Evolutionary conservation across 2,329 filamentous ascomycete species (phyloP), one percentile per base, ranked within the genome.

Genomic region (Xylaria sp.): DNA sequence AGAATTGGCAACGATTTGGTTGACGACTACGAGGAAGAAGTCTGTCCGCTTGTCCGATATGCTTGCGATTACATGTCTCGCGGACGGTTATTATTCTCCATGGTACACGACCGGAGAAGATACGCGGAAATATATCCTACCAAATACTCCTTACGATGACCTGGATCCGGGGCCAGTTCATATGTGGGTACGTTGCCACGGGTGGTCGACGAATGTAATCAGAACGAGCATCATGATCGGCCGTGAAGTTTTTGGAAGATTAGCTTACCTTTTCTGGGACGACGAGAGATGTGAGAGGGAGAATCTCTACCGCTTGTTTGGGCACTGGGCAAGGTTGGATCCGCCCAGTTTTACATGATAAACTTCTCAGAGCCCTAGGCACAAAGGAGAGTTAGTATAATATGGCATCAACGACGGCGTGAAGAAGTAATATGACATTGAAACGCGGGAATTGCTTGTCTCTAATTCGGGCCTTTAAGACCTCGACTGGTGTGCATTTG

Each of bases 111-210:
- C 2, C 13, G 0, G 4, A 1, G 11, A 3, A 29, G 8, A 13
- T 2, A 21, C 2, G 1, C 4, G 1, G 5, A 11, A 17, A 8
- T 2, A 3, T 11, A 1, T 27, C 3, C 0, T 46, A 11, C 43
- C 43, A 29, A 19, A 3, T 13, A 31, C 25, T 15, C 15, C 25
- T 38, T 23, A 37, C 21, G 31, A 54, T 13, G 52, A 46, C 13
- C 3, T 13, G 15, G 27, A 54, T 27, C 1, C 5, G 2, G 40
- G 29, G 1, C 40, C 19, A 17, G 17, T 41, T 55, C 11, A 2
- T 11, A 19, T 15, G 10, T 40, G 33, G 25, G 4, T 15, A 15
- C 2, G 3, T 31, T 56, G 25, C 35, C 44, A 40, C 31, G 3
- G 33, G 33, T 13, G 4, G 11, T 15, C n/a, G 7, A 37, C 11